Conservation (phyloP, 164 flowering plant species). For the Tetrastigma voinierianum region DNA sequence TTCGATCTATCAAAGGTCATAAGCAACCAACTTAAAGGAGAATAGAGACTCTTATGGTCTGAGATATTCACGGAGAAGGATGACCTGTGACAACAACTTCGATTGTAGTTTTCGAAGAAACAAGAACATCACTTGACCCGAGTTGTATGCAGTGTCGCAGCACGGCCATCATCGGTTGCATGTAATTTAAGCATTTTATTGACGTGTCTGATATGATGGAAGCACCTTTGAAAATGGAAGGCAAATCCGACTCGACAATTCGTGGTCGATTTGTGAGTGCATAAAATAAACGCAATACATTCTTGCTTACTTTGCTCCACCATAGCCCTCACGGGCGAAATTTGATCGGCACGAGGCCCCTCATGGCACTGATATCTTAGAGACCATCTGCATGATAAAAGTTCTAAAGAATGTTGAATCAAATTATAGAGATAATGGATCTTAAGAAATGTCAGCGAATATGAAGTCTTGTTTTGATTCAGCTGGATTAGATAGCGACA, state of each 20-base stretch:
- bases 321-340: constrained; percentile 75
- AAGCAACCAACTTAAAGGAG: neutral
- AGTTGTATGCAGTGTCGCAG: constrained; percentile 89
- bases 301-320: constrained; percentile 93
- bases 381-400: constrained; percentile 53
- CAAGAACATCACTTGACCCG: constrained; percentile 97
- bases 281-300: constrained; percentile 74
- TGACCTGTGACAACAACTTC: constrained; percentile 77
- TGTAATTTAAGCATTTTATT: constrained; percentile 84
- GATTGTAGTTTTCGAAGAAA: constrained; percentile 65
- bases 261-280: constrained; percentile 83
- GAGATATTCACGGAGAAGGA: constrained; percentile 95
- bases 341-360: constrained; percentile 97
- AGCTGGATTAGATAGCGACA: no score
- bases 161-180: constrained; percentile 81
- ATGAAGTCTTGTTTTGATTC: no score
- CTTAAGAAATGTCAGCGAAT: no score
- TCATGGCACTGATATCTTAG: constrained; percentile 87
- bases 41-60: constrained; percentile 71
- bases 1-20: neutral
- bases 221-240: constrained; percentile 76
- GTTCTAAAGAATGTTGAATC: neutral
- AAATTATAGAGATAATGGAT: no score
- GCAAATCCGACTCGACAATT: constrained; percentile 79
- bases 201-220: constrained; percentile 73